phyloP scores from a whole-genome alignment of 495 filamentous ascomycete genomes.

The Cudoniella acicularis region DNA sequence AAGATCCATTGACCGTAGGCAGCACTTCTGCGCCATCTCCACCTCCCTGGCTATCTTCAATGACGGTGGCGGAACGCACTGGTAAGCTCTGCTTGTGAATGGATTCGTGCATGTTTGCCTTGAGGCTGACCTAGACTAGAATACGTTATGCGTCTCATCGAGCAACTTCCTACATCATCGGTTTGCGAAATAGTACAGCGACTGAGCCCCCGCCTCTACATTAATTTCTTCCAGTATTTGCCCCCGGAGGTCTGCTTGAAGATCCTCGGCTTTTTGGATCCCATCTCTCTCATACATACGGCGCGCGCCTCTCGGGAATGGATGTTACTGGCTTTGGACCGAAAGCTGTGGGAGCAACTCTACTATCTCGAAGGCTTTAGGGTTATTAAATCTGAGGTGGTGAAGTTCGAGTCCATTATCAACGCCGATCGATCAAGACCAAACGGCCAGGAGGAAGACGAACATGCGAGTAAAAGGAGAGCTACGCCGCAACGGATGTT shows the following conservation, averaged over 20 bases:
- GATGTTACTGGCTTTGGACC: conserved; percentile 77
- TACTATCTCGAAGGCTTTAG: conserved; percentile 86
- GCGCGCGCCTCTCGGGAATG: conserved; percentile 76
- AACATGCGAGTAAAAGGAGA: conserved; percentile 24
- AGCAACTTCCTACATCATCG: conserved; percentile 68
- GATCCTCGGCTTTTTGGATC: conserved; percentile 80
- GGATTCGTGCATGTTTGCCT: not conserved
- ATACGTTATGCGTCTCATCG: conserved; percentile 62
- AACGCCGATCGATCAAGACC: conserved; percentile 28
- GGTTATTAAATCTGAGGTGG: conserved; percentile 61
- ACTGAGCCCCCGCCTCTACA: conserved; percentile 76
- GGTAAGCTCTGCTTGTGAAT: conserved; percentile 33
- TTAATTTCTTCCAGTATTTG: conserved; percentile 82
- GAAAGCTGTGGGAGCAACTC: conserved; percentile 77
- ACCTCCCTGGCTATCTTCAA: conserved; percentile 36
- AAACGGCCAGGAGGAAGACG: conserved; percentile 10
- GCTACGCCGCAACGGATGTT: conserved; percentile 27
- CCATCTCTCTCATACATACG: conserved; percentile 69
- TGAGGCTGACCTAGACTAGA: conserved; percentile 32
- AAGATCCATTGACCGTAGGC: conserved; percentile 45
- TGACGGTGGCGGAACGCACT: conserved; percentile 43
- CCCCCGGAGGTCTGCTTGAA: conserved; percentile 86
- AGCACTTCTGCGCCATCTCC: conserved; percentile 7
- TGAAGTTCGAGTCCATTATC: conserved; percentile 60
- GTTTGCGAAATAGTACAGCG: conserved; percentile 74